Evolutionary conservation across 768 basidiomycete genomes (phyloP), one percentile per base, ranked within the genome.

Genomic region (Trametes villosa): DNA sequence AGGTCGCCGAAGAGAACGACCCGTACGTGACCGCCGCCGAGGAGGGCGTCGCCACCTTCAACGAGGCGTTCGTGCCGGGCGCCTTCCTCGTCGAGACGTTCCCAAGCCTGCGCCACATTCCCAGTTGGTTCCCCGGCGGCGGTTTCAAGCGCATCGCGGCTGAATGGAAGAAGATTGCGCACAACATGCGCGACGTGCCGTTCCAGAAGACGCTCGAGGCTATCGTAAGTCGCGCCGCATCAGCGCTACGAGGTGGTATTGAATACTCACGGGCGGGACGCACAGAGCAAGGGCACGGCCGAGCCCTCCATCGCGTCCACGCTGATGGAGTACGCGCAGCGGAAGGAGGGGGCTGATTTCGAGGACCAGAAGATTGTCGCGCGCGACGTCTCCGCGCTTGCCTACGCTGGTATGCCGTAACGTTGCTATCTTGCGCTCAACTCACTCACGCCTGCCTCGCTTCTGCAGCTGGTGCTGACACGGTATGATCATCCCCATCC

Each of bases 1-100:
- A 63, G 30, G 48, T 58, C 8, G 50, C 49, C 22, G 61, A 62
- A 9, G 38, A 57, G 30, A 42, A 62, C 44, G 61, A 62, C 27
- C 41, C 48, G 24, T 53, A 62, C 45, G 56, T 57, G 7, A 30
- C n/a, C 24, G 59, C 59, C 3, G 59, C 50, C 20, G 59, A 60
- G n/a, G 53, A 60, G 47, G 59, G 59, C 15, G 59, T 60, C 22
- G 59, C 45, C 17, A 60, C 53, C n/a, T 60, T 60, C 46, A 52
- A 53, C 40, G 49, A 41, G 27, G 60, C 64, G 5, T 38, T 60
- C 22, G 55, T 59, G 9, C 69, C 72, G n/a, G 72, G 71, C 2
- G 57, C 67, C 1, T 74, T 69, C 63, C 63, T 71, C 15, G 71
- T 74, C 22, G 71, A 74, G 47, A 64, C 65, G n/a, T 31, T 74